Evolutionary conservation across 2,329 filamentous ascomycete species (phyloP).

Genomic region (Trichoderma brevicompactum): DNA sequence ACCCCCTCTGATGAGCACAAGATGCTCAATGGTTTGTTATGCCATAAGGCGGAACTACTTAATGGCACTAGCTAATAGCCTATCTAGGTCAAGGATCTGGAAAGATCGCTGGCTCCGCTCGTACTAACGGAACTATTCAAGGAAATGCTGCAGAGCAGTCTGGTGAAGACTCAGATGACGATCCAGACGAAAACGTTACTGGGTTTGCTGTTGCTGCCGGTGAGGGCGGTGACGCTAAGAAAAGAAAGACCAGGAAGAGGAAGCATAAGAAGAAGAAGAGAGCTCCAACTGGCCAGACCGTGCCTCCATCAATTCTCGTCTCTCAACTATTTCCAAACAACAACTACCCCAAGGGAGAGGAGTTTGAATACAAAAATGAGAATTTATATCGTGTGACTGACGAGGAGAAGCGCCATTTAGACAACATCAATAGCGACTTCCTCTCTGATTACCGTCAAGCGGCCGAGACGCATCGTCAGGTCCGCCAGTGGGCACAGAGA

Average conservation of each 20-base stretch:
- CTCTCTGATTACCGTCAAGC: constrained; percentile 74
- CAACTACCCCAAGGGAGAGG: constrained; percentile 76
- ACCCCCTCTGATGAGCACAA: constrained; percentile 16
- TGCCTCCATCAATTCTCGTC: constrained; percentile 74
- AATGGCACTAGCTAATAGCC: not conserved
- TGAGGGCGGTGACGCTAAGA: constrained; percentile 48
- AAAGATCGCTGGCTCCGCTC: constrained; percentile 2
- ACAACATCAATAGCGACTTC: constrained; percentile 71
- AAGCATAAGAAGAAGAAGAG: constrained; percentile 68
- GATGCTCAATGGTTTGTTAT: constrained; percentile 12
- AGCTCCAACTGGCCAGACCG: constrained; percentile 68
- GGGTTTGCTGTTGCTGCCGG: constrained; percentile 43
- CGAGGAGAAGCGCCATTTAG: constrained; percentile 83
- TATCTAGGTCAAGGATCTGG: constrained; percentile 4
- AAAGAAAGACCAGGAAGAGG: constrained; percentile 80
- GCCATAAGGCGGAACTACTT: not conserved
- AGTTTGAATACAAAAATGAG: constrained; percentile 76
- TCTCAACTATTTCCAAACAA: constrained; percentile 74
- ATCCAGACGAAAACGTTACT: constrained; percentile 14
- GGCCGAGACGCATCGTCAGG: constrained; percentile 77
- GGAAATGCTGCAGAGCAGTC: constrained; percentile 35
- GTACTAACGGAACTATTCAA: constrained; percentile 18
- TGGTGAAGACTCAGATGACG: constrained; percentile 24
- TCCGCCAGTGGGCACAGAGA: constrained; percentile 75
- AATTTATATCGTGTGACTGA: constrained; percentile 79